These are phyloP conservation scores for Glebionis coronaria DNA, from an alignment of 129 eudicot species.

Conservation along the genomic window DNA sequence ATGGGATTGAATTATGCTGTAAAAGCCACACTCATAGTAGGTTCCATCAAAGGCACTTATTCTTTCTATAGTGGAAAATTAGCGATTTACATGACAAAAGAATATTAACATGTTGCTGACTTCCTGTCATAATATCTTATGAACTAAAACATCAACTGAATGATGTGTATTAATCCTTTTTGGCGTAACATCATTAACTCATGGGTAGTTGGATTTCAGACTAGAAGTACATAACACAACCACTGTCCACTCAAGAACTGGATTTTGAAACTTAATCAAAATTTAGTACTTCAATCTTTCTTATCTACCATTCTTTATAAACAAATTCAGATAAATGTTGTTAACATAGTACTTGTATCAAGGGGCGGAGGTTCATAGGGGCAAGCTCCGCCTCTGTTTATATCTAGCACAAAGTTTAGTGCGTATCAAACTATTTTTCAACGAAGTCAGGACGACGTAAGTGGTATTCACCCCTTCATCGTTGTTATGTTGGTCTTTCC, in stretches of 20 bases:
- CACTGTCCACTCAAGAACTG: slow-evolving; percentile 2
- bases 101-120: slow-evolving; percentile 18
- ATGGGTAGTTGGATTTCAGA: neutral
- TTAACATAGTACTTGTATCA: neutral
- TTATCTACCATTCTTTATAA: neutral
- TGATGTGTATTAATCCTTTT: neutral
- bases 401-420: no score
- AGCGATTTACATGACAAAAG: slow-evolving; percentile 7
- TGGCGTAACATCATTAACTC: neutral
- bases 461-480: no score
- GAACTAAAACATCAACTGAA: no score
- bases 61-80: slow-evolving; percentile 13
- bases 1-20: slow-evolving; percentile 10
- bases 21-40: slow-evolving; percentile 10
- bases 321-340: neutral
- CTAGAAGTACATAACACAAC: neutral
- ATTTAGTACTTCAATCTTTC: neutral
- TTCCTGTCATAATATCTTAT: no score
- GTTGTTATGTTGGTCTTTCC: no score
- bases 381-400: no score
- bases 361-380: no score
- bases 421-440: no score
- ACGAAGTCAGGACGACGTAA: no score
- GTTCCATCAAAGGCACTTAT: slow-evolving; percentile 17
- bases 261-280: neutral